phyloP scores from a whole-genome alignment of 1,284 basidiomycete genomes.

The Ceratobasidium sp. region DNA sequence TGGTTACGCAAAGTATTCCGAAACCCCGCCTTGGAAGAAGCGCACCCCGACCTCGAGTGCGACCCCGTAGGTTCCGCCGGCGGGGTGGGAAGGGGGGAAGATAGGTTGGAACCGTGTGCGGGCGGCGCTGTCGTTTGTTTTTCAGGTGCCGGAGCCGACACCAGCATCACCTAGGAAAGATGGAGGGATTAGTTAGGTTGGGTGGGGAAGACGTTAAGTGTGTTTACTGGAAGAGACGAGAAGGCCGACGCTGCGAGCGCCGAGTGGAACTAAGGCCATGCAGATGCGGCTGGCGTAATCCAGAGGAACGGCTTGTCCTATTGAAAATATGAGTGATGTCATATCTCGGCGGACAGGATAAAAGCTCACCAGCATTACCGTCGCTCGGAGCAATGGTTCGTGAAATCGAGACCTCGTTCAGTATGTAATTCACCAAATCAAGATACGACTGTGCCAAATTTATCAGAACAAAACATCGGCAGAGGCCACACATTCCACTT shows the following conservation, averaged over 20 bases:
- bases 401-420: conserved; percentile 19
- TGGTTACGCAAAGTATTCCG: conserved; percentile 70
- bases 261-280: conserved; percentile 47
- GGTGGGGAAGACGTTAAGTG: not conserved
- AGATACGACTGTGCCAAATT: conserved; percentile 61
- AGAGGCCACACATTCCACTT: conserved; percentile 60
- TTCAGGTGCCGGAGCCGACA: conserved; percentile 72
- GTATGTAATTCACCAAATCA: conserved; percentile 44
- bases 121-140: conserved; percentile 69
- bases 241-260: conserved; percentile 49
- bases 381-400: conserved; percentile 33
- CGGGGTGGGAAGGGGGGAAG: conserved; percentile 75
- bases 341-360: too few species aligned
- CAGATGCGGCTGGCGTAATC: conserved; percentile 49
- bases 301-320: conserved; percentile 43
- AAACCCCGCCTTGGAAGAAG: conserved; percentile 76
- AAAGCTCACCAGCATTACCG: conserved; percentile 34
- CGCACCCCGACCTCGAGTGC: conserved; percentile 67
- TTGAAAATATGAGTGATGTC: too few species aligned
- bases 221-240: conserved; percentile 47
- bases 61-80: conserved; percentile 54
- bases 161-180: conserved; percentile 56
- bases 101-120: conserved; percentile 70
- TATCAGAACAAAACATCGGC: conserved; percentile 66
- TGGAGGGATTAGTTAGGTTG: not conserved